Evolutionary conservation across 441 rosid species (phyloP), one percentile per base, ranked within the genome.

Genomic region (Biscutella auriculata): DNA sequence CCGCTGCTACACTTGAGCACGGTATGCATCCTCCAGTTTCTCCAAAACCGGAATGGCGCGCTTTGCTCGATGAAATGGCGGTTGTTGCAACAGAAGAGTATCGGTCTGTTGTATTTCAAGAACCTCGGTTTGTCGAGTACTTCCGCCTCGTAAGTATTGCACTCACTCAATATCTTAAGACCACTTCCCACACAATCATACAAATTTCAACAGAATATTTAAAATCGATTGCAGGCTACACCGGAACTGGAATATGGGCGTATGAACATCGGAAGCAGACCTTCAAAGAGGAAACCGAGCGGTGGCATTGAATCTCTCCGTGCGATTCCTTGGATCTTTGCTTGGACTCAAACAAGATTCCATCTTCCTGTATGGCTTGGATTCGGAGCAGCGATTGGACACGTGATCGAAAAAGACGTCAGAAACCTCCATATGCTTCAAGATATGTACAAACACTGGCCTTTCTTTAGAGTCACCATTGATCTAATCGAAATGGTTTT

Each of bases 291-390:
- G 54, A 93, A 87, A 74, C 95, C 95, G 34, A 88, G 92, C 28
- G 97, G 97, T 1, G 98, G 98, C 25, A 93, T 93, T 0, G 93
- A 88, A 71, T 89, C 95, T 40, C 96, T 93, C 3, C 88, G 98
- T 61, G 98, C 98, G 5, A 93, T 93, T 53, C 97, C 97, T 1
- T 89, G 98, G 98, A 89, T 93, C 66, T 93, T 93, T 74, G 97
- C 98, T 6, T 92, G 98, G 98, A 88, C 95, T 0, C 98, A 88
- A 57, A 92, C 98, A 14, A 81, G 98, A 77, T 92, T 93, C 70
- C 95, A 88, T 73, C 92, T 89, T 36, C 95, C 97, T 1, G 88
- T 89, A 4, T 93, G 98, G 97, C 88, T 89, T 17, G 98, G 97
- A 34, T 87, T 89, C 45, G 93, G 97, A 62, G 81, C 79, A 13